Evolutionary conservation across 192 early-diverging fungal genomes (phyloP).

Genomic region (Backusella morwellensis): DNA sequence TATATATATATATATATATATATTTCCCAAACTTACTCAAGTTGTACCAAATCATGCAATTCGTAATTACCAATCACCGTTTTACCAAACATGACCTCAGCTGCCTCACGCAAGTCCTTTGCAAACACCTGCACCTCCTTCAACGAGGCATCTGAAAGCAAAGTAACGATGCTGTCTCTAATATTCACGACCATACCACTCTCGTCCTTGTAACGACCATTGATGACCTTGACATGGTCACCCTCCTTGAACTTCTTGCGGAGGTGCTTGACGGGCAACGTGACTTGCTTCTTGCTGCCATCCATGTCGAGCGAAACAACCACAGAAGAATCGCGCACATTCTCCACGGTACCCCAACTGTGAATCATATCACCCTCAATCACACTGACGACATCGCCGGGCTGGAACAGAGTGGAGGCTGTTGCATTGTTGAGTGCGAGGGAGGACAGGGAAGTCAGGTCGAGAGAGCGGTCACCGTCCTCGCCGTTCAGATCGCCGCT

Average conservation of each 20-base stretch:
- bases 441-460: constrained; percentile 30
- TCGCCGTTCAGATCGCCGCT: constrained; percentile 68
- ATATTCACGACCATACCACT: constrained; percentile 89
- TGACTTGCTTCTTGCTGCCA: constrained; percentile 52
- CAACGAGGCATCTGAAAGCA: constrained; percentile 69
- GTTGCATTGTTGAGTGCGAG: constrained; percentile 52
- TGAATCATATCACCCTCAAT: constrained; percentile 81
- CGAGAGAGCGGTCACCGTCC: constrained; percentile 42
- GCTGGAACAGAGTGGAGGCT: constrained; percentile 55
- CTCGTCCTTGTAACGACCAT: constrained; percentile 80
- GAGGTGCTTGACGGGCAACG: constrained; percentile 66
- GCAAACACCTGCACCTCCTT: constrained; percentile 85
- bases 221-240: constrained; percentile 92
- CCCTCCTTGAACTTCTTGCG: constrained; percentile 89
- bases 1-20: too few species aligned
- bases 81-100: constrained; percentile 63
- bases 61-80: constrained; percentile 71
- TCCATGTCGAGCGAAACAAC: constrained; percentile 65
- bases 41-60: constrained; percentile 83
- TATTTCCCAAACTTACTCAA: constrained; percentile 52
- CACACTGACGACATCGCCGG: constrained; percentile 87
- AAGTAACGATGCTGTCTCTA: constrained; percentile 76
- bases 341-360: constrained; percentile 71
- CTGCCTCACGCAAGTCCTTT: constrained; percentile 79
- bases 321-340: constrained; percentile 71